Evolutionary conservation across 2,329 filamentous ascomycete species (phyloP).

Genomic region (Aspergillus eucalypticola): DNA sequence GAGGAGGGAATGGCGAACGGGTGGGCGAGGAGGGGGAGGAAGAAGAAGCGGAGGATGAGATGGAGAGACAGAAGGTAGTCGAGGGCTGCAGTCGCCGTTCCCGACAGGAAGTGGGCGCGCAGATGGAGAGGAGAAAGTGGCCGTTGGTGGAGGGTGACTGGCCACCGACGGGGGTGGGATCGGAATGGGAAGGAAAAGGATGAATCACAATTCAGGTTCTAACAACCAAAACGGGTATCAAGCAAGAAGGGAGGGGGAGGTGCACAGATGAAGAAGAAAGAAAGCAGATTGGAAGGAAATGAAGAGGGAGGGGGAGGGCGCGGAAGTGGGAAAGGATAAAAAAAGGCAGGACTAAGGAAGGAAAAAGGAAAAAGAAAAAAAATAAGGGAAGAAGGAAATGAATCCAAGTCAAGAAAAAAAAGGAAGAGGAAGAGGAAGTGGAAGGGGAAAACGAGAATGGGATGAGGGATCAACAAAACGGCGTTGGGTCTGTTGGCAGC

Average conservation of each 20-base stretch:
- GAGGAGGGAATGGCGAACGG: conserved; percentile 23
- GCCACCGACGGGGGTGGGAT: conserved; percentile 15
- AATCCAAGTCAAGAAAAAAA: conserved; percentile 6
- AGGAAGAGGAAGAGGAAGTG: neutral
- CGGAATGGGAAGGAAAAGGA: conserved; percentile 29
- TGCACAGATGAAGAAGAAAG: neutral
- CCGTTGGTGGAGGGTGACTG: conserved; percentile 14
- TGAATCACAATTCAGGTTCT: conserved; percentile 17
- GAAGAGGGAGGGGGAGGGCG: conserved; percentile 26
- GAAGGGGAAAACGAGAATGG: conserved; percentile 9
- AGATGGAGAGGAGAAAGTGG: conserved; percentile 26
- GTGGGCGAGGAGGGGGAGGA: conserved; percentile 15
- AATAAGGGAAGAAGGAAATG: conserved; percentile 7
- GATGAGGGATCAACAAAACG: conserved; percentile 8
- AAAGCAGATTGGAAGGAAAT: conserved; percentile 11
- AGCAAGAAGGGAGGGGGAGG: conserved; percentile 7
- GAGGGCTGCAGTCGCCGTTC: conserved; percentile 26
- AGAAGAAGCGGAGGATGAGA: conserved; percentile 18
- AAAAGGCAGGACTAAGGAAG: conserved; percentile 18
- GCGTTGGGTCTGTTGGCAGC: conserved; percentile 1
- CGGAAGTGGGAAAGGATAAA: conserved; percentile 22
- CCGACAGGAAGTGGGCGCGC: conserved; percentile 36
- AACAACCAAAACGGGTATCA: conserved; percentile 24
- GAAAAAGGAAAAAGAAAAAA: conserved; percentile 5
- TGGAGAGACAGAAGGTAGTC: conserved; percentile 12